These are phyloP conservation scores for Cladosporium halotolerans DNA, from an alignment of 2,329 filamentous ascomycete species.

Conservation along the genomic window DNA sequence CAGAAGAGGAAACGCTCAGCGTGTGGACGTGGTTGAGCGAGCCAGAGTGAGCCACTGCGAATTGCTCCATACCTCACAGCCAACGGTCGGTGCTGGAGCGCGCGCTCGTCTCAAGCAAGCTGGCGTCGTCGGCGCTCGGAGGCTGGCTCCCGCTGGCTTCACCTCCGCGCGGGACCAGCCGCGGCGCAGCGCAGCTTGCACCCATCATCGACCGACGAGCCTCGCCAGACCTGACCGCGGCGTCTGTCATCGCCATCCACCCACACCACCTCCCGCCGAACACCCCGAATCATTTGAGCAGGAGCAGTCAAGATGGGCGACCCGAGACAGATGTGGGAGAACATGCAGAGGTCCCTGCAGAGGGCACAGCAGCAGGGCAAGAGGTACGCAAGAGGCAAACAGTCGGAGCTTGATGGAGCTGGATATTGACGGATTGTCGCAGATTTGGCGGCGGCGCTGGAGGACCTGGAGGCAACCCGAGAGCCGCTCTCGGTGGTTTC, in stretches of 20 bases:
- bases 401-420: slow-evolving; percentile 10
- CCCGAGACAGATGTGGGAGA: slow-evolving; percentile 61
- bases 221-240: background rate
- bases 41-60: slow-evolving; percentile 28
- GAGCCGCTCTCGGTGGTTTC: slow-evolving; percentile 49
- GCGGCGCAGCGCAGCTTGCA: slow-evolving; percentile 5
- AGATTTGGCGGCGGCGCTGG: slow-evolving; percentile 45
- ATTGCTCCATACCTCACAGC: slow-evolving; percentile 26
- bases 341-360: slow-evolving; percentile 56
- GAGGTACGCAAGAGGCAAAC: slow-evolving; percentile 18
- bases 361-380: slow-evolving; percentile 43
- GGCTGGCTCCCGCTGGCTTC: background rate
- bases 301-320: slow-evolving; percentile 35
- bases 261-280: background rate
- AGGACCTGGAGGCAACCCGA: slow-evolving; percentile 43
- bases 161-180: background rate
- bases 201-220: background rate
- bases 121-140: background rate
- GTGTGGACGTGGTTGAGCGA: slow-evolving; percentile 42
- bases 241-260: slow-evolving; percentile 6
- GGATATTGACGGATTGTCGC: slow-evolving; percentile 14
- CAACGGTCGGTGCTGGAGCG: background rate
- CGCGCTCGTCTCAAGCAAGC: slow-evolving; percentile 18
- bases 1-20: slow-evolving; percentile 46
- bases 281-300: background rate